Base-by-base conservation (phyloP, 163 green algal genomes). In the Chloromonas sp. region DNA sequence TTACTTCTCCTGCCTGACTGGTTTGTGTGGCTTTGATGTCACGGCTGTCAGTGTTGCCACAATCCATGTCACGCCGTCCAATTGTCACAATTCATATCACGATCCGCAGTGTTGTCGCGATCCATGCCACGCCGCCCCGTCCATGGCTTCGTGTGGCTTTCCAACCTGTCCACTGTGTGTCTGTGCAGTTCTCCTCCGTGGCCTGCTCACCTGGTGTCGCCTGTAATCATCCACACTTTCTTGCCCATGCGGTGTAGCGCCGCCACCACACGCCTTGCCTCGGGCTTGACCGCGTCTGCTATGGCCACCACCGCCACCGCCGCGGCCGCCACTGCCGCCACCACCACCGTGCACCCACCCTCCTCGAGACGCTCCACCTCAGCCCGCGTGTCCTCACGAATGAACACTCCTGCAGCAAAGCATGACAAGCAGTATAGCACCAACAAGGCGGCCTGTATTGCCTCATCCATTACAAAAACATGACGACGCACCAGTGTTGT, bases 281-380 rank as follows among this genome's bases (percentile, higher is more conserved):
- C 93, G 0, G 89, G 89, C 86, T 94, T 95, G 36, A 84, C n/a
- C 94, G 88, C 87, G 85, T 96, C 93, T 0, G 86, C 81, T 5
- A 96, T 87, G 2, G 88, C 89, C 15, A 95, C 85, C 78, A 92
- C 71, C 0, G 89, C 88, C 58, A 91, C 82, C 76, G 84, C 15
- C 14, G 15, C 0, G 1, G 71, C 81, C 0, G 14, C 86, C 8
- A 85, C 86, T 14, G 88, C 86, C 77, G 82, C 84, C 70, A 82
- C 81, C 84, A 88, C 87, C 15, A 85, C 82, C 5, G 82, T 88
- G 81, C 82, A 85, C 0, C 81, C 85, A 70, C 59, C 79, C 59
- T 66, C 79, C 59, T 58, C 60, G n/a, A 89, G 62, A 36, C 58
- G 57, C 58, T 80, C 86, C 76, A 80, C 60, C 79, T 78, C 83